Evolutionary conservation across 2,329 filamentous ascomycete genomes (phyloP).

Genomic region (Zasmidium angulare): DNA sequence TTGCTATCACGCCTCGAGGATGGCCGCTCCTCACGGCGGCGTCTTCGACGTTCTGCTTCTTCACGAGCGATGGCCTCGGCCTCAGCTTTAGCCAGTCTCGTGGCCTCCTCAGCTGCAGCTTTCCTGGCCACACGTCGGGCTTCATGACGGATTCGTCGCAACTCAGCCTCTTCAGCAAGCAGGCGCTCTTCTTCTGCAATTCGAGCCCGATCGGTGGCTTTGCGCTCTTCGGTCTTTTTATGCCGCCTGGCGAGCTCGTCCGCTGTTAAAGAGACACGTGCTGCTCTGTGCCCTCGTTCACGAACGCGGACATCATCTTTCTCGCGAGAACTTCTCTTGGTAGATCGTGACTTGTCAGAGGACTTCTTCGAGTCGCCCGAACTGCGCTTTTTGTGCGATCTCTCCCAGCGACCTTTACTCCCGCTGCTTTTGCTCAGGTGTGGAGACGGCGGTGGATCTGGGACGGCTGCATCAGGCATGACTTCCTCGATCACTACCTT

Average conservation of each 20-base stretch:
- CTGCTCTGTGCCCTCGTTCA: slow-evolving; percentile 17
- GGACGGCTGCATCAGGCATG: neutral
- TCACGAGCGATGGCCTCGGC: slow-evolving; percentile 8
- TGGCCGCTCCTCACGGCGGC: slow-evolving; percentile 7
- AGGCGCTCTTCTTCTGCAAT: slow-evolving; percentile 22
- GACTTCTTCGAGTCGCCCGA: slow-evolving; percentile 16
- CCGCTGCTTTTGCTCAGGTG: slow-evolving; percentile 24
- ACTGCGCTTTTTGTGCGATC: slow-evolving; percentile 16
- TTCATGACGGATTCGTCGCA: slow-evolving; percentile 27
- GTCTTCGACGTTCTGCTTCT: slow-evolving; percentile 4
- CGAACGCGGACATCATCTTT: slow-evolving; percentile 3
- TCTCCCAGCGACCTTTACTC: slow-evolving; percentile 26
- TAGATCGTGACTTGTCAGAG: slow-evolving; percentile 18
- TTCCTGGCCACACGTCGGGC: slow-evolving; percentile 25
- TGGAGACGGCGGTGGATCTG: slow-evolving; percentile 23
- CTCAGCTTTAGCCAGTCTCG: slow-evolving; percentile 21
- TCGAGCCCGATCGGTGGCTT: slow-evolving; percentile 23
- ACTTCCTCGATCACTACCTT: no score
- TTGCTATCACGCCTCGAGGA: slow-evolving; percentile 16
- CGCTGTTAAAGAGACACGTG: slow-evolving; percentile 5
- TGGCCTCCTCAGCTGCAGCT: slow-evolving; percentile 26
- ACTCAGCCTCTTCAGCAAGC: slow-evolving; percentile 28
- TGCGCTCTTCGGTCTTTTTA: slow-evolving; percentile 19
- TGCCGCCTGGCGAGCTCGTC: slow-evolving; percentile 24
- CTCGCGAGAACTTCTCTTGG: slow-evolving; percentile 20